Percentiles rank a stretch among this genome's conserved stretches.
Evolutionary conservation across 176 grass and related monocot genomes (phyloP).

Genomic region (Thalia dealbata): DNA sequence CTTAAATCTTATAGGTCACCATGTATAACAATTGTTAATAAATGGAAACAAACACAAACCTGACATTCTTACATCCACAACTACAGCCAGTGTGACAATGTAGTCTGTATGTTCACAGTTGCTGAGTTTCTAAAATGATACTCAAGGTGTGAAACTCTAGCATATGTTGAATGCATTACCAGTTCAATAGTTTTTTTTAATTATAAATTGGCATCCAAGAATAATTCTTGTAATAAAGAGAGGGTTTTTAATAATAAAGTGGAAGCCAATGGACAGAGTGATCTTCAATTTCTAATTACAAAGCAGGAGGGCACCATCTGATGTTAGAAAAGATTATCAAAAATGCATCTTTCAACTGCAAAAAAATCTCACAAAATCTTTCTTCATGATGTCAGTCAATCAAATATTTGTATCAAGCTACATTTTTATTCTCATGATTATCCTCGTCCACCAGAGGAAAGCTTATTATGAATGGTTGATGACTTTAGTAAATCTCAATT

Average conservation of each 20-base stretch:
- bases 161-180: neutral
- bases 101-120: neutral
- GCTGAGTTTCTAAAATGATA: neutral
- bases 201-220: neutral
- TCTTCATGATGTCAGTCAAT: neutral
- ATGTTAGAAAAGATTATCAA: neutral
- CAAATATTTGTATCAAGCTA: neutral
- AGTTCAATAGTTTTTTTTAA: neutral
- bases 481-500: neutral
- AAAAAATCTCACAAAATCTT: neutral
- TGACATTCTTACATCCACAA: neutral
- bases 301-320: neutral
- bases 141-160: neutral
- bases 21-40: neutral
- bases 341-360: neutral
- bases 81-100: neutral
- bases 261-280: neutral
- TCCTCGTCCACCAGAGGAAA: neutral
- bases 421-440: neutral
- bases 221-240: neutral
- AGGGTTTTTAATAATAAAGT: neutral
- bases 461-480: neutral
- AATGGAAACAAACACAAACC: neutral
- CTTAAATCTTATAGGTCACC: neutral
- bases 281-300: neutral